Conservation (phyloP, 2,329 filamentous ascomycete species). For the Ceratocystis cubensis region DNA sequence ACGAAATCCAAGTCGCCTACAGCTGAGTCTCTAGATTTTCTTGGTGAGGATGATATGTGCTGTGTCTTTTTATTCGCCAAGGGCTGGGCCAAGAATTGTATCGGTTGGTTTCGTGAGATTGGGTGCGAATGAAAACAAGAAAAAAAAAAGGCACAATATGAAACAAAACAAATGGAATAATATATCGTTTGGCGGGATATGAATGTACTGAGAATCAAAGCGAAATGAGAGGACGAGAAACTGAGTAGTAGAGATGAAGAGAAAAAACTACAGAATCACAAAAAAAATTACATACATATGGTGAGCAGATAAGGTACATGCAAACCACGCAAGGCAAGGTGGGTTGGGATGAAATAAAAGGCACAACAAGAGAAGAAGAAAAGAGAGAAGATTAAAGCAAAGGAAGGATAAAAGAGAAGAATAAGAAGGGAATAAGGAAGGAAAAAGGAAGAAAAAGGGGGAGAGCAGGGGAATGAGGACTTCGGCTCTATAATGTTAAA, state of each 20-base stretch:
- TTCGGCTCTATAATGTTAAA: background rate
- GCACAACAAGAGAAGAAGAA: background rate
- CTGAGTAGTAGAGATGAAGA: background rate
- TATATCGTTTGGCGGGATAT: background rate
- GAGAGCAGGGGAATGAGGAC: background rate
- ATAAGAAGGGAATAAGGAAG: background rate
- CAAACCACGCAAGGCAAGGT: constrained; percentile 3
- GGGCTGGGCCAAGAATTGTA: background rate
- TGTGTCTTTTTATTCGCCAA: background rate
- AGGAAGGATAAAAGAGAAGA: constrained; percentile 12
- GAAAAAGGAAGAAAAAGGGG: constrained; percentile 10
- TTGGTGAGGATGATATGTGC: background rate
- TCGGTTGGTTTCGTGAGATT: background rate
- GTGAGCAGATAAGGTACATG: background rate
- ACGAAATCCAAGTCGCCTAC: constrained; percentile 47
- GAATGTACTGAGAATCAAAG: background rate
- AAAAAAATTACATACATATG: background rate
- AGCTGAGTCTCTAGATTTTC: constrained; percentile 38
- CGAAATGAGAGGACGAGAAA: constrained; percentile 13
- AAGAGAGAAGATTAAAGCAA: background rate
- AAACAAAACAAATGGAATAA: constrained; percentile 7
- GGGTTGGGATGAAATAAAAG: background rate
- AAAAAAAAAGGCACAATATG: background rate
- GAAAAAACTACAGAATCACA: constrained; percentile 1
- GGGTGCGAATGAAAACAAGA: background rate